Evolutionary conservation across 2,329 filamentous ascomycete genomes (phyloP), one percentile per base, ranked within the genome.

Genomic region (Hypoxylon rubiginosum): DNA sequence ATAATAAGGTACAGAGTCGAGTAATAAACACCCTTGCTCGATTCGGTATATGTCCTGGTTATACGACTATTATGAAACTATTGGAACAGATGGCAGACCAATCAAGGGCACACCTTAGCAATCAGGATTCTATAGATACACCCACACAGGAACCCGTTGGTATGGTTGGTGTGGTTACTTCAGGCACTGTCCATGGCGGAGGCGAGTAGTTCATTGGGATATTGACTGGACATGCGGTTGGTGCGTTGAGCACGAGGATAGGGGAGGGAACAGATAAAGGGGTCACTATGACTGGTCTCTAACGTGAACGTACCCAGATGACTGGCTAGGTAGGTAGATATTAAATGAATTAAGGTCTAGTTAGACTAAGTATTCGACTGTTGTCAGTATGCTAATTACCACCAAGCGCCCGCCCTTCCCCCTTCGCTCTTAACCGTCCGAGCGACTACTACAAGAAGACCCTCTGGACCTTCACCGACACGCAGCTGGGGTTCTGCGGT

Each of bases 401-500:
- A 41, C 6, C n/a, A 17, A 41, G 15, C 1, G n/a, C 6, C n/a
- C n/a, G n/a, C n/a, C 36, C 15, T 17, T 17, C 8, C 45, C 10
- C 45, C 10, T 50, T n/a, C 26, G 3, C 28, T 30, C n/a, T 4
- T 4, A 8, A 32, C 13, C 46, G 1, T 7, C 28, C 15, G 1
- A 5, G 5, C 3, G 7, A 32, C 28, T 10, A 17, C 13, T 17
- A 32, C 26, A 50, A 5, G 24, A 50, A 50, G 26, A 69, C 70
- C 30, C 66, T 66, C 49, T 67, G 66, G 2, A 72, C 68, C 26
- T 39, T 59, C 5, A 71, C 68, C 32, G 17, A 21, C 53, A 69
- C 58, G 45, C 70, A 72, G 32, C 68, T 71, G 1, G 70, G 70
- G 21, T 72, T 72, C 64, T 72, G 70, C 32, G 70, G 64, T 59